phyloP scores from a whole-genome alignment of 805 yeast genomes.

The Sugiyamaella lignohabitans region DNA sequence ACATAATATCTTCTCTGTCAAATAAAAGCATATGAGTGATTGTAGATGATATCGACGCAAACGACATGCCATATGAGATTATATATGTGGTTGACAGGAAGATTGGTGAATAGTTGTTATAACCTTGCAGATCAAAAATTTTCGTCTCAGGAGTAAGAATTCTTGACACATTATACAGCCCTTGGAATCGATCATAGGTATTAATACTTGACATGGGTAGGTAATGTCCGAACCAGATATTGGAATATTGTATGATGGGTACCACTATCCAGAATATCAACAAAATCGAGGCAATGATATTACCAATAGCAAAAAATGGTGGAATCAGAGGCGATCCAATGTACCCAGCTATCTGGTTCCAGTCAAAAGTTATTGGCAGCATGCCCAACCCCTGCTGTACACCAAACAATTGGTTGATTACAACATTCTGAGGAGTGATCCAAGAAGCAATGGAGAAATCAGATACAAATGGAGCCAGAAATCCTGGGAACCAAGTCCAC shows the following conservation, averaged over 20 bases:
- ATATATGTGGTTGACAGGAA: constrained; percentile 53
- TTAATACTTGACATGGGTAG: constrained; percentile 49
- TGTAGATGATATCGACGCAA: constrained; percentile 60
- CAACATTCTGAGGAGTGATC: constrained; percentile 53
- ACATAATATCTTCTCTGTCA: constrained; percentile 50
- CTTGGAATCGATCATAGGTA: constrained; percentile 47
- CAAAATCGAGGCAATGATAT: constrained; percentile 43
- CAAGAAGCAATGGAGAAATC: constrained; percentile 56
- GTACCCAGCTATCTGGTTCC: constrained; percentile 53
- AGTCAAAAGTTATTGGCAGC: constrained; percentile 62
- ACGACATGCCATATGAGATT: constrained; percentile 53
- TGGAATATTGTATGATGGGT: constrained; percentile 49
- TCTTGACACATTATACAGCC: constrained; percentile 43
- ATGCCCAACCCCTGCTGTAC: constrained; percentile 54
- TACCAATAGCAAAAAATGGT: constrained; percentile 43
- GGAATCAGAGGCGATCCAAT: constrained; percentile 60
- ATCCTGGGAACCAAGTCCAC: constrained; percentile 59
- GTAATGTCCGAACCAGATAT: constrained; percentile 53
- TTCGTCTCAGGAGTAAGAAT: constrained; percentile 35
- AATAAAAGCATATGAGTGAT: constrained; percentile 51
- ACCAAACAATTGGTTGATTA: constrained; percentile 63
- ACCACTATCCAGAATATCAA: constrained; percentile 47
- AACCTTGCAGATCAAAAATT: constrained; percentile 41
- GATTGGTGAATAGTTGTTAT: constrained; percentile 56
- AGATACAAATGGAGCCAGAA: constrained; percentile 51